Conservation (phyloP, 2,329 filamentous ascomycete genomes). For the Aspergillus sp. region DNA sequence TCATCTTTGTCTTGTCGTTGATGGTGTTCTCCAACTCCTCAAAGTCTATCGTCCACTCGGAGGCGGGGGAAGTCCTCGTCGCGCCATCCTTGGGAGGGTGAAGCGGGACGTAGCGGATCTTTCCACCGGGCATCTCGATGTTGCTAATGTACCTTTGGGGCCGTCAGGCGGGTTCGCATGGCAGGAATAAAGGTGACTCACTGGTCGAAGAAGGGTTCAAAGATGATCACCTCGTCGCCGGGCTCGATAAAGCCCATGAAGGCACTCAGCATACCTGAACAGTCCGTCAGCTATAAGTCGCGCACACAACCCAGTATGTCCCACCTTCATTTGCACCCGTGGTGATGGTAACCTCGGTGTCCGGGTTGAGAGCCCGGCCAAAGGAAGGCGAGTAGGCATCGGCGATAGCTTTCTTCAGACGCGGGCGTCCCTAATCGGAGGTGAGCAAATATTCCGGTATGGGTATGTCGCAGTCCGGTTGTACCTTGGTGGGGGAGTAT, state of each 20-base stretch:
- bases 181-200: slow-evolving; percentile 41
- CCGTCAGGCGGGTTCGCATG: neutral
- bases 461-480: neutral
- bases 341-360: slow-evolving; percentile 92
- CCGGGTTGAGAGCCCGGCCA: slow-evolving; percentile 77
- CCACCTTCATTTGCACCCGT: slow-evolving; percentile 61
- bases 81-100: slow-evolving; percentile 82
- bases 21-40: slow-evolving; percentile 78
- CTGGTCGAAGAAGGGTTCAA: slow-evolving; percentile 99
- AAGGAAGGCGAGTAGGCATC: slow-evolving; percentile 90
- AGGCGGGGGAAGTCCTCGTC: slow-evolving; percentile 76
- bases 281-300: neutral
- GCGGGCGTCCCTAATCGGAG: slow-evolving; percentile 68
- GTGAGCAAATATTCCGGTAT: slow-evolving; percentile 6
- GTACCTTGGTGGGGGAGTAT: slow-evolving; percentile 87
- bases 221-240: slow-evolving; percentile 95
- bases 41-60: slow-evolving; percentile 87
- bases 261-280: slow-evolving; percentile 78
- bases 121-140: slow-evolving; percentile 96
- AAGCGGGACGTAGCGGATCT: slow-evolving; percentile 92
- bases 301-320: neutral
- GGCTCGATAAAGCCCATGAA: slow-evolving; percentile 97
- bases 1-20: slow-evolving; percentile 89
- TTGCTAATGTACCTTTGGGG: slow-evolving; percentile 79
- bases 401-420: slow-evolving; percentile 89